Percentiles rank a stretch among this genome's conserved stretches.
Evolutionary conservation across 768 basidiomycete species (phyloP).

Genomic region (Xerocomus spinulosus): DNA sequence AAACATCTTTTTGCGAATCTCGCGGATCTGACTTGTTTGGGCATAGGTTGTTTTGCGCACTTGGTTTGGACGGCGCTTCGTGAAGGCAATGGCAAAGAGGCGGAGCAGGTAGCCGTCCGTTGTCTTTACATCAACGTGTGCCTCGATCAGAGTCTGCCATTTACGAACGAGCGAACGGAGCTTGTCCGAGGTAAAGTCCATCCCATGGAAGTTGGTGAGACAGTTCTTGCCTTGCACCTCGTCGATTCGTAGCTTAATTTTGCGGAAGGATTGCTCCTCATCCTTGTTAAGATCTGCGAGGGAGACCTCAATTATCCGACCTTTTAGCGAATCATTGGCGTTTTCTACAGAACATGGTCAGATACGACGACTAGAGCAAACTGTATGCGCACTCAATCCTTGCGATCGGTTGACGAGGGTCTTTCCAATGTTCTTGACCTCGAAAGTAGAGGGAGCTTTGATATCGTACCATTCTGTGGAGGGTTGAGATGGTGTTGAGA

Average conservation of each 20-base stretch:
- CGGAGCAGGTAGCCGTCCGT: slow-evolving; percentile 99
- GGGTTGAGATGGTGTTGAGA: not conserved
- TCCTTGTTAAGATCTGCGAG: slow-evolving; percentile 98
- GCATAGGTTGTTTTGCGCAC: slow-evolving; percentile 99
- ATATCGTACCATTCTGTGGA: slow-evolving; percentile 96
- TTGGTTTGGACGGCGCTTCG: slow-evolving; percentile 92
- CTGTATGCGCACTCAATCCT: slow-evolving; percentile 79
- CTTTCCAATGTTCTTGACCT: slow-evolving; percentile 95
- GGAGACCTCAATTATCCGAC: slow-evolving; percentile 93
- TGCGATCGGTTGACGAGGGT: slow-evolving; percentile 97
- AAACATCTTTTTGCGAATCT: slow-evolving; percentile 99
- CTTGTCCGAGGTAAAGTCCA: slow-evolving; percentile 99
- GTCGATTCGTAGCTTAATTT: slow-evolving; percentile 97
- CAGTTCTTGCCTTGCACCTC: slow-evolving; percentile 98
- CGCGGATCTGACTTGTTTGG: slow-evolving; percentile 88
- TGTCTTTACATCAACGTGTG: slow-evolving; percentile 97
- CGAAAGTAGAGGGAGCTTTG: slow-evolving; percentile 97
- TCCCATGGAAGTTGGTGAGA: slow-evolving; percentile 99
- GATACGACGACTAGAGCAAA: not conserved
- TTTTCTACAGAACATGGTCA: slow-evolving; percentile 60
- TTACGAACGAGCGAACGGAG: slow-evolving; percentile 99
- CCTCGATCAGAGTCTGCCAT: slow-evolving; percentile 99
- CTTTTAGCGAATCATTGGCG: slow-evolving; percentile 96
- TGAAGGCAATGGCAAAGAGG: slow-evolving; percentile 98
- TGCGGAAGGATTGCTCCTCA: slow-evolving; percentile 98